These are phyloP conservation scores for Hylodesmum podocarpum DNA, from an alignment of 306 rosid species.

Conservation along the genomic window DNA sequence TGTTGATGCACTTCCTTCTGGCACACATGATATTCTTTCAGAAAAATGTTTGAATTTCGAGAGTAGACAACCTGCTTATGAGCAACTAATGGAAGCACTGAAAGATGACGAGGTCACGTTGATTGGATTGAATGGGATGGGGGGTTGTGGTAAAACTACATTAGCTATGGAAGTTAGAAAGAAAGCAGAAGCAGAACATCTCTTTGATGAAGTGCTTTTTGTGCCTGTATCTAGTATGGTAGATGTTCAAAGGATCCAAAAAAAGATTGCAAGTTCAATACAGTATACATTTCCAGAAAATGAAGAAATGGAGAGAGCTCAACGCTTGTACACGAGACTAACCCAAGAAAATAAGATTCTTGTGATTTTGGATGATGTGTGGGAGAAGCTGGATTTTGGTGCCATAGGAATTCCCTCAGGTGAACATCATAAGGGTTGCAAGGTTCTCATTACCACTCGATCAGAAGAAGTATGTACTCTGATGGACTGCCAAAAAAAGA, in stretches of 20 bases:
- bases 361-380: slow-evolving; percentile 32
- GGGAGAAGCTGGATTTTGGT: slow-evolving; percentile 1
- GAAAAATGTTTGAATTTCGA: neutral
- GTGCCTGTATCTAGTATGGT: neutral
- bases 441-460: slow-evolving; percentile 29
- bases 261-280: neutral
- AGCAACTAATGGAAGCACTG: slow-evolving; percentile 11
- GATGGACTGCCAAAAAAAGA: slow-evolving; percentile 12
- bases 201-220: slow-evolving; percentile 15
- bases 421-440: neutral
- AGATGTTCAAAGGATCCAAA: slow-evolving; percentile 1
- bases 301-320: neutral
- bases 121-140: slow-evolving; percentile 31
- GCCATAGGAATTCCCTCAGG: slow-evolving; percentile 23
- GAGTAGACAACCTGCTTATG: neutral
- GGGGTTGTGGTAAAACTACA: slow-evolving; percentile 28
- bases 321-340: neutral
- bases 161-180: slow-evolving; percentile 10
- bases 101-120: neutral
- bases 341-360: neutral
- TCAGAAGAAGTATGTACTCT: neutral
- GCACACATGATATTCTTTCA: neutral
- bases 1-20: neutral
- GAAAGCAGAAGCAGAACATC: neutral
- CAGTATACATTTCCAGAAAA: neutral